A percentile compares a stretch with the other conserved stretches of the same genome.
phyloP scores from a whole-genome alignment of 106 monocot species.

The Platanthera guangdongensis region DNA sequence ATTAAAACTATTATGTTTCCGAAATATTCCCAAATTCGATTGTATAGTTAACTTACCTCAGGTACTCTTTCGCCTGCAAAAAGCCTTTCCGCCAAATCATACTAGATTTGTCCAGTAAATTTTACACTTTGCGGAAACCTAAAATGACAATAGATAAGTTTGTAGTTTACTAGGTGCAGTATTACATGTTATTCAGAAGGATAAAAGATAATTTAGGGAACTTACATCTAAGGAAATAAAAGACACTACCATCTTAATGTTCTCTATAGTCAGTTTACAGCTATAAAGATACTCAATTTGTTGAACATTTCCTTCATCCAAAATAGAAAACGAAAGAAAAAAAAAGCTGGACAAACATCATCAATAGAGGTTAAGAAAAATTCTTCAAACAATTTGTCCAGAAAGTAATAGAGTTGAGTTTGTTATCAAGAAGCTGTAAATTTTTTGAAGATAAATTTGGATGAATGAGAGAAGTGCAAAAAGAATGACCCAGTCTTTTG shows the following conservation, averaged over 20 bases:
- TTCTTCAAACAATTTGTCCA: no score
- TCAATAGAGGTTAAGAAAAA: no score
- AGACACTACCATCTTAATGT: constrained; percentile 37
- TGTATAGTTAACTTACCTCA: constrained; percentile 45
- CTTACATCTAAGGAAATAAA: constrained; percentile 53
- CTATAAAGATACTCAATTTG: constrained; percentile 12
- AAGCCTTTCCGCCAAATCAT: no score
- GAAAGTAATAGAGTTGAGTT: no score
- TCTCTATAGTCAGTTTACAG: constrained; percentile 23
- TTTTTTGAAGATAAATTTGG: no score
- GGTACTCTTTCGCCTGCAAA: no score
- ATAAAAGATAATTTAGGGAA: constrained; percentile 2
- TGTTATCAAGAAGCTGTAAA: no score
- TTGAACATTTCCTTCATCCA: constrained; percentile 15
- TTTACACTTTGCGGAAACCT: fast-evolving
- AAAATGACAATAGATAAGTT: no score
- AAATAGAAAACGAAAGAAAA: constrained; percentile 32
- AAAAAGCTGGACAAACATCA: constrained; percentile 56
- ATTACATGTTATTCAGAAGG: not conserved
- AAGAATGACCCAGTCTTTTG: no score
- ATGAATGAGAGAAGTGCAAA: no score
- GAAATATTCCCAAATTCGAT: not conserved
- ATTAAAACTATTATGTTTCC: not conserved
- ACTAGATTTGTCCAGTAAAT: no score
- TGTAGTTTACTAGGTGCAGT: not conserved